phyloP scores from a whole-genome alignment of 2,329 filamentous ascomycete species.

The Pseudogymnoascus sp. region DNA sequence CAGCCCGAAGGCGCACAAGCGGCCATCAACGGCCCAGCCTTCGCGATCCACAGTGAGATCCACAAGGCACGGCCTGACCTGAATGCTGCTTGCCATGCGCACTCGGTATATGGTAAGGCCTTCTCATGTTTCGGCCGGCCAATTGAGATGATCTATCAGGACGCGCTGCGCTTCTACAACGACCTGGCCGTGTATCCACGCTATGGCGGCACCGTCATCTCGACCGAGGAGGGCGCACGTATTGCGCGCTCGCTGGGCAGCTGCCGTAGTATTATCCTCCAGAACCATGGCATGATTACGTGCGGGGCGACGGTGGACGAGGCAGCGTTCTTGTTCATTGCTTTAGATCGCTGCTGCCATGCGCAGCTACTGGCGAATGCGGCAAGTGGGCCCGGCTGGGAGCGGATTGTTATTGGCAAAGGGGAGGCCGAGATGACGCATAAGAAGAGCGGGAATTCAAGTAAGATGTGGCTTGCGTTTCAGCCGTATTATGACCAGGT shows the following conservation, averaged over 20 bases:
- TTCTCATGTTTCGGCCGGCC: slow-evolving; percentile 43
- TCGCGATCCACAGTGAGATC: slow-evolving; percentile 42
- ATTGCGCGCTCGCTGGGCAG: slow-evolving; percentile 41
- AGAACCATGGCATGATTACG: slow-evolving; percentile 47
- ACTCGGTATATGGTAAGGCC: slow-evolving; percentile 49
- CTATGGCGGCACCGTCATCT: slow-evolving; percentile 47
- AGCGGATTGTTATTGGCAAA: slow-evolving; percentile 57
- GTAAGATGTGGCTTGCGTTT: slow-evolving; percentile 11
- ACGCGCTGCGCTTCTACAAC: slow-evolving; percentile 39
- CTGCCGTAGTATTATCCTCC: slow-evolving; percentile 43
- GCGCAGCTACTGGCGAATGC: slow-evolving; percentile 47
- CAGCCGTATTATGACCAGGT: slow-evolving; percentile 11
- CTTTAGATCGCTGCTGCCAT: slow-evolving; percentile 40
- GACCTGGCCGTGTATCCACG: slow-evolving; percentile 31
- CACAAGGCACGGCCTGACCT: slow-evolving; percentile 52
- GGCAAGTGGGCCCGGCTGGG: slow-evolving; percentile 46
- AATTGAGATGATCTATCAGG: slow-evolving; percentile 51
- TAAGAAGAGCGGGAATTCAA: slow-evolving; percentile 5
- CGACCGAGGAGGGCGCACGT: slow-evolving; percentile 40
- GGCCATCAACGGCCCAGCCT: slow-evolving; percentile 39
- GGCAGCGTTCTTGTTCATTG: slow-evolving; percentile 43
- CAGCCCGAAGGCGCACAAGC: slow-evolving; percentile 32
- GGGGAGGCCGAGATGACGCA: slow-evolving; percentile 47
- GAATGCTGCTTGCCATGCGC: slow-evolving; percentile 48
- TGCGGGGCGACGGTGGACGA: slow-evolving; percentile 41